Evolutionary conservation across 2,329 filamentous ascomycete genomes (phyloP), one percentile per base, ranked within the genome.

Genomic region (Pezicula carpinea): DNA sequence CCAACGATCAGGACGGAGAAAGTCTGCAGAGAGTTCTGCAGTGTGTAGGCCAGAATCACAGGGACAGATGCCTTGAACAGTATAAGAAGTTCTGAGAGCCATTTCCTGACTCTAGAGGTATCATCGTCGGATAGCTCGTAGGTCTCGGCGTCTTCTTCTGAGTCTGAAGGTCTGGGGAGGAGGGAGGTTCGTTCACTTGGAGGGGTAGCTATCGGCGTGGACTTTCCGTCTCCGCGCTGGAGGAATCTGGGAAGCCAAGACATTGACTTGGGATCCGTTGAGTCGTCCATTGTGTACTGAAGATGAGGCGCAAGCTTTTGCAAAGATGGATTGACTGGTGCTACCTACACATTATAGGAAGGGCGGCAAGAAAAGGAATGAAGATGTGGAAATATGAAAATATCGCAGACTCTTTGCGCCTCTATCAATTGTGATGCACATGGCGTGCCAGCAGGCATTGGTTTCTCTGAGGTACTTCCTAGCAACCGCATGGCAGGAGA

Each of bases 11-110:
- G 70, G 4, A 95, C 87, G 0, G 88, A 93, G 1, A 87, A 64
- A 0, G 89, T 95, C 62, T 95, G 89, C 0, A 95, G 71, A 5
- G 85, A 90, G 64, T 92, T 95, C 52, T 95, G 89, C 5, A 95
- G 73, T 7, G 85, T 85, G 65, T 95, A 95, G 49, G 89, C 89
- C 32, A 95, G 62, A 50, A 95, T 90, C 3, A 95, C 85, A 0
- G 89, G 88, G 1, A 89, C 64, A 0, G 87, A 87, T 19, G 80
- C 80, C 56, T 79, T 83, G 32, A 87, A 66, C 2, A 93, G 69
- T 6, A 88, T 67, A 70, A 78, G 77, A 55, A 87, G 82, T 64
- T 93, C 87, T 19, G 61, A 50, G 3, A 75, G 54, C 70, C 70
- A 75, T 59, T 54, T 49, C 49, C 51, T 54, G 2, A 53, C 41